Evolutionary conservation across 1,284 basidiomycete genomes (phyloP).

Genomic region (Leccinum solheimii): DNA sequence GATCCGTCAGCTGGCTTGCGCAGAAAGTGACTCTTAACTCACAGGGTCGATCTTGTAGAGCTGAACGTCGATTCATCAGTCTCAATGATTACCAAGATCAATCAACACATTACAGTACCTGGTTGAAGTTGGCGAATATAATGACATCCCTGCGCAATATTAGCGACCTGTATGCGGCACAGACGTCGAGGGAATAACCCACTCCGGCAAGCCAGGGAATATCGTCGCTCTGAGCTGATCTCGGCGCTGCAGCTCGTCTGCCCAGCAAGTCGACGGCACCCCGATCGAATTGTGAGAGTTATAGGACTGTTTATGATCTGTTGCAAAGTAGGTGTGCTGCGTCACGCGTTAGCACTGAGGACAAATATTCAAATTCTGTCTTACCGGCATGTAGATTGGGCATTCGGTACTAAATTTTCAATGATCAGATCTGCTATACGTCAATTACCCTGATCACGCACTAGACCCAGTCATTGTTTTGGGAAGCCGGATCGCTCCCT

Average conservation of each 20-base stretch:
- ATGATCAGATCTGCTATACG: constrained; percentile 13
- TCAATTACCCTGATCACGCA: constrained; percentile 29
- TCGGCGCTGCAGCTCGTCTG: constrained; percentile 48
- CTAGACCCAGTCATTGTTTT: constrained; percentile 54
- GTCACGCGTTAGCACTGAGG: constrained; percentile 2
- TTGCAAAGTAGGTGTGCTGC: constrained; percentile 60
- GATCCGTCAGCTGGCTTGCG: constrained; percentile 6
- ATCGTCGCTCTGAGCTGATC: constrained; percentile 43
- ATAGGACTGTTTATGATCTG: constrained; percentile 58
- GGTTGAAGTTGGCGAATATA: constrained; percentile 67
- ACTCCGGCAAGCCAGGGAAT: constrained; percentile 52
- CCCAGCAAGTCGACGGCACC: constrained; percentile 41
- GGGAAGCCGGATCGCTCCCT: constrained; percentile 53
- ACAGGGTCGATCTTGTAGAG: constrained; percentile 59
- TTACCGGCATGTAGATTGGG: constrained; percentile 53
- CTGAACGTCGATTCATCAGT: constrained; percentile 31
- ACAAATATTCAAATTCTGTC: constrained; percentile 7
- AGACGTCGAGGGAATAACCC: constrained; percentile 16
- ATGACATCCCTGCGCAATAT: constrained; percentile 41
- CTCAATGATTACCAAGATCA: constrained; percentile 5
- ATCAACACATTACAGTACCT: constrained; percentile 38
- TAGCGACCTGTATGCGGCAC: not conserved
- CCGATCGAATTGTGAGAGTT: constrained; percentile 19
- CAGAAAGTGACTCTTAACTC: constrained; percentile 11
- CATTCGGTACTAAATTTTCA: constrained; percentile 40